A percentile compares a stretch with the other conserved stretches of the same genome.
Evolutionary conservation across 1,139 yeast genomes (phyloP).

Genomic region (Spathaspora sp.): DNA sequence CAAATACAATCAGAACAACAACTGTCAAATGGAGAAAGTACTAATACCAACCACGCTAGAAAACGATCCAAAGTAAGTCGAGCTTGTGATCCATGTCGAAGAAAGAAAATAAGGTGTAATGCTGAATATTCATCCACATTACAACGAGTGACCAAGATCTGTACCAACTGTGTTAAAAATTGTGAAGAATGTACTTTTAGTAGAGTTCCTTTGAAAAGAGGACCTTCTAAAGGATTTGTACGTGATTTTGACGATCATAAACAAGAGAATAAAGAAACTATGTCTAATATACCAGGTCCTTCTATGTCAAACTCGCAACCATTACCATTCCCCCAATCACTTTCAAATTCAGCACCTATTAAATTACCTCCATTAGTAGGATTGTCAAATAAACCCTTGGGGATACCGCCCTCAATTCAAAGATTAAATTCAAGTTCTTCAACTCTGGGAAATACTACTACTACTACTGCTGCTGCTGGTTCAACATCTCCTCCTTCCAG

Average conservation of each 20-base stretch:
- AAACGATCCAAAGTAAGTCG: slow-evolving; percentile 66
- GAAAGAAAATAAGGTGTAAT: slow-evolving; percentile 64
- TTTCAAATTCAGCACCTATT: slow-evolving; percentile 14
- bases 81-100: slow-evolving; percentile 68
- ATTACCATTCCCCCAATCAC: slow-evolving; percentile 7
- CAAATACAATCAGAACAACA: neutral
- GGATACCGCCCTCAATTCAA: slow-evolving; percentile 12
- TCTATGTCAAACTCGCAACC: slow-evolving; percentile 1
- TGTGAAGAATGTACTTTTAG: slow-evolving; percentile 61
- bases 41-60: slow-evolving; percentile 29
- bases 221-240: slow-evolving; percentile 72
- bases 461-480: no score
- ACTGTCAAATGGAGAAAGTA: neutral
- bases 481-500: slow-evolving; percentile 21
- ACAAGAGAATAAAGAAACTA: neutral
- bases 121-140: slow-evolving; percentile 48
- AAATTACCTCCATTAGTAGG: slow-evolving; percentile 17
- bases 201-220: slow-evolving; percentile 70
- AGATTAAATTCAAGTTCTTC: slow-evolving; percentile 10
- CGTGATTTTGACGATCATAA: slow-evolving; percentile 34
- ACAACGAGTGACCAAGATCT: slow-evolving; percentile 46
- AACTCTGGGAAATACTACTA: slow-evolving; percentile 2
- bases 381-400: slow-evolving; percentile 11
- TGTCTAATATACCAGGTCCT: slow-evolving; percentile 2
- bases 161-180: slow-evolving; percentile 57